phyloP scores from a whole-genome alignment of 495 filamentous ascomycete species.

The Penicillium verhagenii region DNA sequence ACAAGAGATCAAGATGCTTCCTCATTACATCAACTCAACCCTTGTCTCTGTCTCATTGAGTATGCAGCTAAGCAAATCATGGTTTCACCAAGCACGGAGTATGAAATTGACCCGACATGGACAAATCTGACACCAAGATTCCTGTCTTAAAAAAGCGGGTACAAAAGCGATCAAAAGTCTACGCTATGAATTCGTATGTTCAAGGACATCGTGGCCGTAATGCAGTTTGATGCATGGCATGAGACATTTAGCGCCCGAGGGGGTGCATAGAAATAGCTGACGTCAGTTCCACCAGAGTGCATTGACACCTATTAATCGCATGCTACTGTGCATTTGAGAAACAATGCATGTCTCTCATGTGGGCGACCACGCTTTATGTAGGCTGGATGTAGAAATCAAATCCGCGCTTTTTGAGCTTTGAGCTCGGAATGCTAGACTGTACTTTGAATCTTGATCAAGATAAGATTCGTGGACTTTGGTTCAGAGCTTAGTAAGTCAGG shows the following conservation, averaged over 20 bases:
- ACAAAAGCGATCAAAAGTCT: neutral
- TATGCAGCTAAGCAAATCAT: neutral
- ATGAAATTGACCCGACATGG: neutral
- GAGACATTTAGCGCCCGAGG: constrained; percentile 10
- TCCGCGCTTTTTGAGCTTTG: neutral
- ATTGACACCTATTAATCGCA: constrained; percentile 5
- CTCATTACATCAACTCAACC: neutral
- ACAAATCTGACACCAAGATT: neutral
- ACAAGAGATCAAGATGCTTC: too few relatives aligned
- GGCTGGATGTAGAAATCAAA: neutral
- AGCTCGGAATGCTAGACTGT: too few relatives aligned
- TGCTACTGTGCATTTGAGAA: constrained; percentile 11
- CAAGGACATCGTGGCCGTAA: neutral
- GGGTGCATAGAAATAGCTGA: neutral
- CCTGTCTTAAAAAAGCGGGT: neutral
- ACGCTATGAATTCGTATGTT: neutral
- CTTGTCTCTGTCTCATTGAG: neutral
- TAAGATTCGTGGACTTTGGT: neutral
- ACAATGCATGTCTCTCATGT: constrained; percentile 20
- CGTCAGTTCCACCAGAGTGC: constrained; percentile 5
- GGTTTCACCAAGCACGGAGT: neutral
- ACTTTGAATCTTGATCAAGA: neutral
- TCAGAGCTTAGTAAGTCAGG: neutral
- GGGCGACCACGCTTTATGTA: constrained; percentile 2
- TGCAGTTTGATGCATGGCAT: constrained; percentile 1